Evolutionary conservation across 306 rosid genomes (phyloP), one percentile per base, ranked within the genome.

Genomic region (Trifolium pratense): DNA sequence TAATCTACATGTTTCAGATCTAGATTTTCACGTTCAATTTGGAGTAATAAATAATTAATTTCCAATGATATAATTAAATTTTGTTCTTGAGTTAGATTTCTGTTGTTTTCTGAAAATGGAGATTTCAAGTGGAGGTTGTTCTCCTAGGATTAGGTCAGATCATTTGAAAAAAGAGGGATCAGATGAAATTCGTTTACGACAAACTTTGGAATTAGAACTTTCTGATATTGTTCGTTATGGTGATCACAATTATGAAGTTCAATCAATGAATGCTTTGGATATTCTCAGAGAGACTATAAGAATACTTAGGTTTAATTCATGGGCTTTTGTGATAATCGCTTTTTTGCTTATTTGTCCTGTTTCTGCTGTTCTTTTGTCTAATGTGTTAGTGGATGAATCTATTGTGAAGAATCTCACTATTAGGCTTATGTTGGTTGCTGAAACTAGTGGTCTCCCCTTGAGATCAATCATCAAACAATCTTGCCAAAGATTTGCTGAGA

Each of bases 221-320:
- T 61, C 86, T 56, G 82, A 80, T 53, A 23, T 39, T 29, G 32
- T 29, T 29, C 32, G 32, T 29, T 29, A 29, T 29, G 32, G 32
- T 29, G 29, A 25, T 62, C 61, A 26, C 46, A 42, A 42, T 76
- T 32, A 63, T 20, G 79, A 55, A 68, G 73, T 87, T 61, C 90
- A 80, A 42, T 79, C 97, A 7, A 91, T 90, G 99, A 91, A 78
- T 82, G 99, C 99, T 7, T 80, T 90, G 82, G 96, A 95, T 76
- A 95, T 95, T 80, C 74, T 95, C 74, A 86, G 93, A 77, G 97
- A 95, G 66, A 86, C 97, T 0, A 89, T 91, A 2, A 85, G 91
- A 61, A 88, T 95, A 75, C 93, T 95, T 32, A 82, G 99, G 78
- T 91, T 79, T 79, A 91, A 95, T 85, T 87, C 88, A 12, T 83